These are phyloP conservation scores for Ramaria sp. DNA, from an alignment of 768 basidiomycete species.

Conservation along the genomic window DNA sequence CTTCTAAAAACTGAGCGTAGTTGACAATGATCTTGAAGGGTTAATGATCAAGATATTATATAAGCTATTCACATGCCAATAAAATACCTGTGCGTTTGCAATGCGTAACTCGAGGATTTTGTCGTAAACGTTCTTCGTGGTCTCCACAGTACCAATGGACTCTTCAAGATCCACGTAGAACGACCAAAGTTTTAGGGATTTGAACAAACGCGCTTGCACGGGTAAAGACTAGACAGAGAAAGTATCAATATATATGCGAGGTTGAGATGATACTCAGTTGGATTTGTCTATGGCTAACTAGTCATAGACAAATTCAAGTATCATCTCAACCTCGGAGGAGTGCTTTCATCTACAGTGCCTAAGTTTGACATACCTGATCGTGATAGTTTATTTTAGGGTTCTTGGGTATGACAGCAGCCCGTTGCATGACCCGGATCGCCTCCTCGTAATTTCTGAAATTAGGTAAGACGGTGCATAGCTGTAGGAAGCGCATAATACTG, in stretches of 20 bases:
- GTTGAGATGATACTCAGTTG: too few species aligned
- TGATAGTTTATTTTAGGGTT: constrained; percentile 88
- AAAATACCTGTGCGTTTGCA: constrained; percentile 74
- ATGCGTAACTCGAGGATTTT: constrained; percentile 94
- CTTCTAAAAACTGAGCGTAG: constrained; percentile 93
- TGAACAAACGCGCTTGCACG: constrained; percentile 87
- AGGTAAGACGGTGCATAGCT: constrained; percentile 11
- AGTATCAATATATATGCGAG: constrained; percentile 5
- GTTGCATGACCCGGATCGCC: constrained; percentile 90
- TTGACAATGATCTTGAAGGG: constrained; percentile 65
- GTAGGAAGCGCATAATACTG: constrained; percentile 22
- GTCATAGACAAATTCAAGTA: too few species aligned
- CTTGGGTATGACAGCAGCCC: constrained; percentile 86
- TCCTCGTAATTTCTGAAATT: constrained; percentile 86
- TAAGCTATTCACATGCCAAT: background rate
- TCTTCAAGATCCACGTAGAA: constrained; percentile 98
- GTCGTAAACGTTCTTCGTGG: constrained; percentile 88
- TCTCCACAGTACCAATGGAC: constrained; percentile 89
- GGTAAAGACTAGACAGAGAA: constrained; percentile 50
- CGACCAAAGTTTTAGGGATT: constrained; percentile 96
- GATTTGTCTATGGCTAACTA: too few species aligned
- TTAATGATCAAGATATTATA: background rate
- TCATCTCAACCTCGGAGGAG: too few species aligned
- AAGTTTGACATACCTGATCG: constrained; percentile 68
- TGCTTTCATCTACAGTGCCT: too few species aligned